These are phyloP conservation scores for Penicillium sp. DNA, from an alignment of 2,329 filamentous ascomycete species.

Conservation along the genomic window DNA sequence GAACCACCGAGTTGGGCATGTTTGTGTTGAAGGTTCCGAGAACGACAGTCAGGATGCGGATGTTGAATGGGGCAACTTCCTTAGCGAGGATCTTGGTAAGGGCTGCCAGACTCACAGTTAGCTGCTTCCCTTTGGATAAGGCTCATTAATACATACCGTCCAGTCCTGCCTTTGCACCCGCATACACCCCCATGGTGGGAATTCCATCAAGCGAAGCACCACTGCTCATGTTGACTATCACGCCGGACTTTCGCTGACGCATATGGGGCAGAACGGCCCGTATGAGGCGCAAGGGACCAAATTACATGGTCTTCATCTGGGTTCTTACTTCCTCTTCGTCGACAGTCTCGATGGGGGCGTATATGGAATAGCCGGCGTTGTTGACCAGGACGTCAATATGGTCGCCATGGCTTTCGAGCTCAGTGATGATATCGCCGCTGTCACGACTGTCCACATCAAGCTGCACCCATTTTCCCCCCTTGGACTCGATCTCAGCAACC, in stretches of 20 bases:
- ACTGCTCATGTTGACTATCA: slow-evolving; percentile 29
- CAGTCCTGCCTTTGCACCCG: slow-evolving; percentile 30
- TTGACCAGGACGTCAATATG: slow-evolving; percentile 20
- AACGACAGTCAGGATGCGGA: background rate
- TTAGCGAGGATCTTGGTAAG: background rate
- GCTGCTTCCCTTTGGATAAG: background rate
- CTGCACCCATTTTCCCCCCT: slow-evolving; percentile 18
- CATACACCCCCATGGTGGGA: slow-evolving; percentile 29
- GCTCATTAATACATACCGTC: slow-evolving; percentile 20
- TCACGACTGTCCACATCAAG: slow-evolving; percentile 14
- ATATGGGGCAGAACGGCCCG: slow-evolving; percentile 28
- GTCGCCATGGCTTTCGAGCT: slow-evolving; percentile 1
- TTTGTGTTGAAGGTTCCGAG: background rate
- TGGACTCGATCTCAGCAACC: slow-evolving; percentile 18
- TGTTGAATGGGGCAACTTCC: slow-evolving; percentile 1
- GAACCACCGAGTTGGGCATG: background rate
- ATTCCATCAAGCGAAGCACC: slow-evolving; percentile 22
- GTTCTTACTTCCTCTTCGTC: slow-evolving; percentile 24
- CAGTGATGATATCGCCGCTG: background rate
- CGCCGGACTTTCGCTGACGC: slow-evolving; percentile 24
- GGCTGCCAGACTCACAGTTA: background rate
- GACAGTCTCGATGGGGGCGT: slow-evolving; percentile 28
- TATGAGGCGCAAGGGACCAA: slow-evolving; percentile 27
- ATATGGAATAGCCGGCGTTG: slow-evolving; percentile 25
- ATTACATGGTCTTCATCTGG: slow-evolving; percentile 30